Evolutionary conservation across 1,284 basidiomycete genomes (phyloP).

Genomic region (Coniferiporia weirii): DNA sequence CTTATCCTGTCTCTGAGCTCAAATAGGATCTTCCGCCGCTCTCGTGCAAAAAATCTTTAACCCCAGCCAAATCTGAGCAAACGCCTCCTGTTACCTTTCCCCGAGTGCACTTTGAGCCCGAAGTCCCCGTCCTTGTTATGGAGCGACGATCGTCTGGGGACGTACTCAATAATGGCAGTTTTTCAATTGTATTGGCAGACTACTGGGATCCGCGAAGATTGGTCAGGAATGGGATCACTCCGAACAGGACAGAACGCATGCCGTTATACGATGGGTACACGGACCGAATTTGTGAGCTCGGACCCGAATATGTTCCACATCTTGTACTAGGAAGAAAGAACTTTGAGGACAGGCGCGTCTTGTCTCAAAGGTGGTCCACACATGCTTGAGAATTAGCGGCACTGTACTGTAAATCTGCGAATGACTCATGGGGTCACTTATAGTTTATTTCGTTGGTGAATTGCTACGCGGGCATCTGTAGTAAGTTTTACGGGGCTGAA

Average conservation of each 20-base stretch:
- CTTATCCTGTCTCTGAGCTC: conserved; percentile 54
- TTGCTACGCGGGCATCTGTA: too few species aligned
- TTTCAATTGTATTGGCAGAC: conserved; percentile 33
- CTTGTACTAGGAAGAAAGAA: too few species aligned
- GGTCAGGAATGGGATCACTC: neutral
- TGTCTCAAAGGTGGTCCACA: too few species aligned
- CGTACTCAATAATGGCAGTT: conserved; percentile 30
- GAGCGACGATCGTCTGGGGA: conserved; percentile 31
- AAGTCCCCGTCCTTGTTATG: conserved; percentile 57
- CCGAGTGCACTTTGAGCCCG: conserved; percentile 57
- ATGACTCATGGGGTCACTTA: too few species aligned
- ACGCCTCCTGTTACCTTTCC: conserved; percentile 35
- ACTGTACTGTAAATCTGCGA: too few species aligned
- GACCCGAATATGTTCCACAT: neutral
- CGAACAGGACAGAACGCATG: neutral
- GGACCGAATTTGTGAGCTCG: conserved; percentile 7
- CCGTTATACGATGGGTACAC: conserved; percentile 10
- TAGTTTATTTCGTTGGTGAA: too few species aligned
- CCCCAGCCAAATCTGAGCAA: conserved; percentile 1
- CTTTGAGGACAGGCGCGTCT: too few species aligned
- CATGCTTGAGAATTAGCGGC: neutral
- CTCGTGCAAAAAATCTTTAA: conserved; percentile 31
- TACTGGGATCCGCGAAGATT: neutral
- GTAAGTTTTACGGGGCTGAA: conserved; percentile 9
- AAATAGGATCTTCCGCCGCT: conserved; percentile 54